Evolutionary conservation across 169 alveolate genomes (phyloP).

Genomic region (Besnoitia besnoiti): DNA sequence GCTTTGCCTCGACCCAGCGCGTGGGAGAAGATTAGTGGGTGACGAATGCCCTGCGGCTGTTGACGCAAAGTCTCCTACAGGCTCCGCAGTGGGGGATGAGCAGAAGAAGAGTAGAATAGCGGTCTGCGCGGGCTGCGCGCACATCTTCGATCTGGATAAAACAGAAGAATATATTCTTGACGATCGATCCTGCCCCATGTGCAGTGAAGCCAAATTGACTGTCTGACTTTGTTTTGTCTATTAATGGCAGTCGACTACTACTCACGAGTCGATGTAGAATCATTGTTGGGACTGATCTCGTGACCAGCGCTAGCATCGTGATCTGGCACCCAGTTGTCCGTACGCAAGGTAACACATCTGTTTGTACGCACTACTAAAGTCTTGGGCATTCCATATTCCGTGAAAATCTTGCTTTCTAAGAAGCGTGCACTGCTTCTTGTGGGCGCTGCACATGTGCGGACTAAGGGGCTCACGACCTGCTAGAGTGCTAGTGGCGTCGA

Average conservation of each 20-base stretch:
- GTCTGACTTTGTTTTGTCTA: not conserved
- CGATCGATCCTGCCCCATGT: constrained; percentile 22
- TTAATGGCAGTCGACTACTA: not conserved
- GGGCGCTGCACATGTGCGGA: no score
- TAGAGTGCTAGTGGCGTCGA: no score
- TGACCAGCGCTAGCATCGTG: not conserved
- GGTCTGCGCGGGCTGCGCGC: constrained; percentile 2
- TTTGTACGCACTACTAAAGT: no score
- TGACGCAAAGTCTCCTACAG: not conserved
- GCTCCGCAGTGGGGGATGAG: not conserved
- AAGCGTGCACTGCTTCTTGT: no score
- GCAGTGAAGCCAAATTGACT: not conserved
- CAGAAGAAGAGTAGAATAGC: not conserved
- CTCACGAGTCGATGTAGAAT: no score
- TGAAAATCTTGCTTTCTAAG: no score
- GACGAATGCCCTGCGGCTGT: not conserved
- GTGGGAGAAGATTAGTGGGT: not conserved
- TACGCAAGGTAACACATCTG: not conserved
- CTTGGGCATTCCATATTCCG: no score
- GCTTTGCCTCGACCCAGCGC: not conserved
- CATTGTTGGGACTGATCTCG: no score
- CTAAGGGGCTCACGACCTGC: no score
- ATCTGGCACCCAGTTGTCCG: not conserved
- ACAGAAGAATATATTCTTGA: not conserved
- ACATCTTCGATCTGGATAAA: not conserved